Conservation (phyloP, 345 rosid species). For the Garcia nutans region DNA sequence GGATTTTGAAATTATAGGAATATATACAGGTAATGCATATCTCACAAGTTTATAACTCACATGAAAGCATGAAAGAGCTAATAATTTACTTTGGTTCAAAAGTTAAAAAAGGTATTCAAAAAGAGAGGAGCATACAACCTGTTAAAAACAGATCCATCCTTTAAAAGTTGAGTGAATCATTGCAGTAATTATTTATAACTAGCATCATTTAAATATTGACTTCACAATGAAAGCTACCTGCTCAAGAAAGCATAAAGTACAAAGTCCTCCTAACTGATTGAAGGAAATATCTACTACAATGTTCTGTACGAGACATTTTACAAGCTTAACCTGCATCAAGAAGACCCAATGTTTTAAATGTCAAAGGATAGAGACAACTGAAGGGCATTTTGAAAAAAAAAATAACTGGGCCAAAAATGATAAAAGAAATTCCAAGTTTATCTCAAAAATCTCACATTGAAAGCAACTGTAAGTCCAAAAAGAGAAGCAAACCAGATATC, state of each 20-base stretch:
- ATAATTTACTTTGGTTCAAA: background rate
- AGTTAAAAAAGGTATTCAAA: too few species aligned
- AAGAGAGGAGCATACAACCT: background rate
- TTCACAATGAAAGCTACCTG: conserved; percentile 42
- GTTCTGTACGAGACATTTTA: conserved; percentile 62
- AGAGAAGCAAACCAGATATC: background rate
- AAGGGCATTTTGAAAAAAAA: background rate
- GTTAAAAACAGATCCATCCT: too few species aligned
- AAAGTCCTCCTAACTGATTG: conserved; percentile 72
- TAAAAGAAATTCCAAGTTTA: background rate
- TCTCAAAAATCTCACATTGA: background rate
- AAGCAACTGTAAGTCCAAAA: background rate
- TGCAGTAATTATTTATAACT: background rate
- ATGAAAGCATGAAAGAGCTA: background rate
- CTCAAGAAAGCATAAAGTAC: conserved; percentile 77
- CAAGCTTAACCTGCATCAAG: conserved; percentile 65
- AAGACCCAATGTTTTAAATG: conserved; percentile 8
- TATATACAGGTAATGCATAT: background rate
- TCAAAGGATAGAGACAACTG: background rate
- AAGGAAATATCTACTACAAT: conserved; percentile 81
- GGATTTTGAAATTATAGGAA: background rate
- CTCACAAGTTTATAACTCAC: background rate
- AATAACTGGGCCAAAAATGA: background rate
- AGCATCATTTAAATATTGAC: background rate
- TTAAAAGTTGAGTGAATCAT: background rate